Base-by-base conservation (phyloP, 495 filamentous ascomycete species). In the Aspergillus nanangensis region DNA sequence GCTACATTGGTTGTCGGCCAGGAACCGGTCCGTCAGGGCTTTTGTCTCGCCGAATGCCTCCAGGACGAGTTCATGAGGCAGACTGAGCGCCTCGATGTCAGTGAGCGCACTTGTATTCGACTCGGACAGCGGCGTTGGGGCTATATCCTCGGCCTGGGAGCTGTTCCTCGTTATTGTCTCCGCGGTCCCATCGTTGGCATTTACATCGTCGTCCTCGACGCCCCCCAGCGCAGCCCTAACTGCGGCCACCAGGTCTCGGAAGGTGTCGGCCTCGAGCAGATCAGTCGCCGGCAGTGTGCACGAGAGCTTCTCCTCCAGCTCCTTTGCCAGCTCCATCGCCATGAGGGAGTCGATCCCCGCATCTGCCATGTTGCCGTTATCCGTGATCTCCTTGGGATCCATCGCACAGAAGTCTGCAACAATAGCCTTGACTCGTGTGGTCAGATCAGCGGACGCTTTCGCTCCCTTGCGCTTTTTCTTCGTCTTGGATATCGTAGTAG, bases 301-400 rank as follows among this genome's bases (percentile, higher is more conserved):
- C 18, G 75, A 63, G 52, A 80, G 76, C 0, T 39, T 48, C 0
- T 33, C 41, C 31, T 81, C 74, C 7, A 81, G 46, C 42, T 82
- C 76, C 0, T 61, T 62, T 1, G 66, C 71, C 46, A 81, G 48
- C 55, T 82, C 78, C 75, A 77, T 76, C 0, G 69, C 72, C 57
- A 77, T 67, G 0, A 82, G 60, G 0, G 76, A 82, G 44, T 82
- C 78, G 11, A 82, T 75, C 0, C 78, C 76, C 8, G 77, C 27
- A 14, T 80, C 72, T 5, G 64, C 66, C 18, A 80, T 58, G 3
- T 65, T 51, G 1, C 51, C 57, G 19, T 70, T 58, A 14, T 55
- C 47, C 5, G 55, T 42, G 5, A 81, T 70, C 14, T 77, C 72
- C 2, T 56, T 42, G 0, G 56, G 36, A 15, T 76, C 67, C 0